These are phyloP conservation scores for Eucalyptus marginata DNA, from an alignment of 345 rosid genomes.

Conservation along the genomic window DNA sequence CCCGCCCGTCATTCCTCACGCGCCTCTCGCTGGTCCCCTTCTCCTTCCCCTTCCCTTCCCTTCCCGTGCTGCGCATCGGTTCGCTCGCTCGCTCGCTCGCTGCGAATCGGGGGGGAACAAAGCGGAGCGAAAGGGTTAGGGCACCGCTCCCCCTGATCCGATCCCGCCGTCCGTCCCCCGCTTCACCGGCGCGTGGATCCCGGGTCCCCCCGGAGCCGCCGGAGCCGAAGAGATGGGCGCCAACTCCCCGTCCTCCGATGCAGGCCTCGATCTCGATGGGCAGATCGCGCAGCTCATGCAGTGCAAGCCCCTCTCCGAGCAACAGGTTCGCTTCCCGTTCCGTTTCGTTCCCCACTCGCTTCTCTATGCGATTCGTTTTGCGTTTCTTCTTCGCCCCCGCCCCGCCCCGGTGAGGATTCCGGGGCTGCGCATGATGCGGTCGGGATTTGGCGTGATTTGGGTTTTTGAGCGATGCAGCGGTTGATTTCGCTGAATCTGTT, in stretches of 20 bases:
- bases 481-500: background rate
- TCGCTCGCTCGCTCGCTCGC: background rate
- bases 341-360: background rate
- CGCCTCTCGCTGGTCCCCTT: background rate
- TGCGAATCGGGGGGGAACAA: background rate
- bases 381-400: background rate
- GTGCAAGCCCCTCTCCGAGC: constrained; percentile 88
- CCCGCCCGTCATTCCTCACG: background rate
- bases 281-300: constrained; percentile 91
- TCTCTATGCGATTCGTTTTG: background rate
- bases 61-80: background rate
- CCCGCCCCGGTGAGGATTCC: background rate
- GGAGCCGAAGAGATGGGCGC: constrained; percentile 42
- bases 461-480: background rate
- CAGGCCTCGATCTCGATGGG: constrained; percentile 59
- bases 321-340: constrained; percentile 28
- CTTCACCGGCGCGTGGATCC: background rate
- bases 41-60: background rate
- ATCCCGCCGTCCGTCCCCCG: background rate
- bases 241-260: constrained; percentile 45
- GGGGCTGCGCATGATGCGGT: background rate
- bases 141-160: background rate
- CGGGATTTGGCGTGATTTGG: background rate
- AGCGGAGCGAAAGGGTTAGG: background rate
- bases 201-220: background rate